phyloP scores from a whole-genome alignment of 163 green algal species.

The Scenedesmus sp. region DNA sequence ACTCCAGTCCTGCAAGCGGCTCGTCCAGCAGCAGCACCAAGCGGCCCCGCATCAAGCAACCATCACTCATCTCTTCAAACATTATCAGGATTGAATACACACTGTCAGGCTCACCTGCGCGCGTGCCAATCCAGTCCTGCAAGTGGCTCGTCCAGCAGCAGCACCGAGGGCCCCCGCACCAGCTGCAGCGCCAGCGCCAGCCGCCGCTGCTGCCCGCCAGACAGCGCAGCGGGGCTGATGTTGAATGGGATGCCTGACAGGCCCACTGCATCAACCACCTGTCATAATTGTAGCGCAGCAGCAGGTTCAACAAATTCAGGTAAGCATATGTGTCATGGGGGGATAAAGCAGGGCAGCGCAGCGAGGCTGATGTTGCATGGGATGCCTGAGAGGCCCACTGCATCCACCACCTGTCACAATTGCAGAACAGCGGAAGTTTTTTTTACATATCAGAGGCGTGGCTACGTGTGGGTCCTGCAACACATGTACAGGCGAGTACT shows the following conservation, averaged over 20 bases:
- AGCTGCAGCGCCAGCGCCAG: conserved; percentile 95
- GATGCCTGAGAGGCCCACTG: background rate
- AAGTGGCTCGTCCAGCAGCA: conserved; percentile 69
- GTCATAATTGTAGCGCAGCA: background rate
- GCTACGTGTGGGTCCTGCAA: background rate
- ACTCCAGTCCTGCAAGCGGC: background rate
- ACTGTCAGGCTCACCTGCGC: conserved; percentile 39
- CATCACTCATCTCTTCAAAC: background rate
- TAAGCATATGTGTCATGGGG: background rate
- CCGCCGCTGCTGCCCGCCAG: conserved; percentile 93
- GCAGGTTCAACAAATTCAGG: background rate
- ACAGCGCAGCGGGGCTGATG: conserved; percentile 75
- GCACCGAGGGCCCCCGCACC: conserved; percentile 69
- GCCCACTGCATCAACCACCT: conserved; percentile 77
- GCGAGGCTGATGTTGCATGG: background rate
- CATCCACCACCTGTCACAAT: background rate
- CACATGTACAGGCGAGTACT: background rate
- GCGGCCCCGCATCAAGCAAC: no score
- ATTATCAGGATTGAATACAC: background rate
- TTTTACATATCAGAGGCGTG: no score
- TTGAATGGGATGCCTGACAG: conserved; percentile 77
- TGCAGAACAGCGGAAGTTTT: no score
- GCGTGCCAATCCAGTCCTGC: conserved; percentile 40
- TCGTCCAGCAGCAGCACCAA: background rate
- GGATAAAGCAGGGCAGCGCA: no score